A percentile compares a stretch with the other conserved stretches of the same genome.
phyloP scores from a whole-genome alignment of 2,329 filamentous ascomycete species.

The Apiospora hydei region DNA sequence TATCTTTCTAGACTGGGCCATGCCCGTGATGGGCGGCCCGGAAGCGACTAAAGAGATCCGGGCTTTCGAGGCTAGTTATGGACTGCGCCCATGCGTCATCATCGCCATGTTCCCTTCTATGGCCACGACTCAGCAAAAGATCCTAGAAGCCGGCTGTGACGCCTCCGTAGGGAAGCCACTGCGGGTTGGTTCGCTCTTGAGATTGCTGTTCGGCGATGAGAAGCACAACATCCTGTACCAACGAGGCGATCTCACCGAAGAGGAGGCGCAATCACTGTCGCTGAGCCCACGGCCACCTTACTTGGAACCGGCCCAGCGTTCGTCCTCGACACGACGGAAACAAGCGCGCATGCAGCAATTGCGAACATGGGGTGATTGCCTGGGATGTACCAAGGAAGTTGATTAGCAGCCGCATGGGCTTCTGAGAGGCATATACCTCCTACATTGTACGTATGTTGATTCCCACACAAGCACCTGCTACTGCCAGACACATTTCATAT shows the following conservation, averaged over 20 bases:
- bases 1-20: background rate
- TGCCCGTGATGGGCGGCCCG: background rate
- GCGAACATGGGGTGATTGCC: conserved; percentile 12
- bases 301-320: background rate
- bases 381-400: background rate
- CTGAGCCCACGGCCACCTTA: background rate
- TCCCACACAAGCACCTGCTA: background rate
- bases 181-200: background rate
- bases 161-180: background rate
- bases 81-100: conserved; percentile 2
- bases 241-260: background rate
- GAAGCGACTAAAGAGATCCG: background rate
- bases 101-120: background rate
- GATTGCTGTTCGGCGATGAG: background rate
- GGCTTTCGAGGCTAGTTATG: background rate
- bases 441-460: background rate
- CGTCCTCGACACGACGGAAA: background rate
- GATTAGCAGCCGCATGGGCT: background rate
- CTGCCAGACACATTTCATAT: background rate
- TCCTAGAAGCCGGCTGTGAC: background rate
- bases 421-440: background rate
- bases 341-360: background rate
- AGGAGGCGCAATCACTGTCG: conserved; percentile 7
- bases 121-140: too few species aligned
- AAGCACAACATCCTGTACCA: conserved; percentile 5